These are phyloP conservation scores for Fusarium sp. DNA, from an alignment of 2,329 filamentous ascomycete species.

Conservation along the genomic window DNA sequence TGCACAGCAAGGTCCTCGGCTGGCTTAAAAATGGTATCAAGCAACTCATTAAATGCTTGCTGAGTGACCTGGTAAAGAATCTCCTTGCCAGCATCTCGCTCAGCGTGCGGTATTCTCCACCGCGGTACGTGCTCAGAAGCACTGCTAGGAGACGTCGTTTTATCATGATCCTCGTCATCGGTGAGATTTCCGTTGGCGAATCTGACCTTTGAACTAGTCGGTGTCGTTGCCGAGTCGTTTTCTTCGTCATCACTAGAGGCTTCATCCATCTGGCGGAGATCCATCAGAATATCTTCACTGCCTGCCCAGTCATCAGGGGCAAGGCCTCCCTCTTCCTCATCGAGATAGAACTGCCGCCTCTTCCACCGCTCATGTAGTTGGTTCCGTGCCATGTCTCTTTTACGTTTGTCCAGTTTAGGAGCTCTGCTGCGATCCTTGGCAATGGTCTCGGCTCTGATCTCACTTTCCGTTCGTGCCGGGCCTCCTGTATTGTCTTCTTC, in stretches of 20 bases:
- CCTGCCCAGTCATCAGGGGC: constrained; percentile 70
- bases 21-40: constrained; percentile 84
- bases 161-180: constrained; percentile 74
- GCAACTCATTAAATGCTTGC: constrained; percentile 88
- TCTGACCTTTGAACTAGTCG: constrained; percentile 80
- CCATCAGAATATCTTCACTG: constrained; percentile 63
- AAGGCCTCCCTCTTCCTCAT: constrained; percentile 81
- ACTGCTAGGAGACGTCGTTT: constrained; percentile 75
- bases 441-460: constrained; percentile 50
- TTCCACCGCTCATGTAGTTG: constrained; percentile 77
- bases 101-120: constrained; percentile 80
- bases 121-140: constrained; percentile 79
- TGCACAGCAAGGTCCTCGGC: constrained; percentile 80
- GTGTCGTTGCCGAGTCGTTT: constrained; percentile 62
- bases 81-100: constrained; percentile 84
- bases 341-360: constrained; percentile 80
- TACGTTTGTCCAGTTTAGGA: constrained; percentile 51
- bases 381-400: constrained; percentile 56
- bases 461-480: constrained; percentile 50
- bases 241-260: constrained; percentile 54
- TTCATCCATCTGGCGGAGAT: constrained; percentile 48
- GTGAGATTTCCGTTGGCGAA: constrained; percentile 78
- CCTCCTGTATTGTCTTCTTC: constrained; percentile 42
- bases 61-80: constrained; percentile 92
- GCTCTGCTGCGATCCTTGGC: constrained; percentile 47